phyloP scores from a whole-genome alignment of 2,329 filamentous ascomycete species.

The Calonectria fujianensis region DNA sequence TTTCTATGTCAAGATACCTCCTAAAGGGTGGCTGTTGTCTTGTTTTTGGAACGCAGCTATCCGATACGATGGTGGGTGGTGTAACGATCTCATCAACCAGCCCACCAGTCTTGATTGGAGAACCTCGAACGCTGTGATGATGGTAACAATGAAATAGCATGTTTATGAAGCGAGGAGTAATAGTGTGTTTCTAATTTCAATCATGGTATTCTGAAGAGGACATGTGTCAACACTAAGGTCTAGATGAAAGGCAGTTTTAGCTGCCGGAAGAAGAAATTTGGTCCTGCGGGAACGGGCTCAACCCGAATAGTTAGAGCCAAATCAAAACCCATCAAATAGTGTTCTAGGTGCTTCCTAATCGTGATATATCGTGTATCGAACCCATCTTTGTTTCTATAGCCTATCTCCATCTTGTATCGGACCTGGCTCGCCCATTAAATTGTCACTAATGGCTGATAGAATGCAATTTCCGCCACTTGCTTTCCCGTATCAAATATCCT shows the following conservation, averaged over 20 bases:
- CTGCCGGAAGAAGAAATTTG: constrained; percentile 7
- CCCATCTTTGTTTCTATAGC: background rate
- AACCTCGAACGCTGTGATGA: constrained; percentile 37
- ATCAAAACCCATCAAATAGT: background rate
- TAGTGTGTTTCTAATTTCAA: constrained; percentile 43
- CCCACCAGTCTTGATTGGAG: constrained; percentile 34
- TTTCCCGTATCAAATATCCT: too few species aligned
- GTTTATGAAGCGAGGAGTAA: constrained; percentile 42
- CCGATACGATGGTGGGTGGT: constrained; percentile 55
- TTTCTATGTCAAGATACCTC: constrained; percentile 57
- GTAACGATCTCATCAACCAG: constrained; percentile 48
- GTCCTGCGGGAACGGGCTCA: constrained; percentile 21
- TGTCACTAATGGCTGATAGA: background rate
- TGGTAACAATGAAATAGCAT: constrained; percentile 46
- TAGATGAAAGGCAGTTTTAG: constrained; percentile 10
- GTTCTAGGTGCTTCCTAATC: too few species aligned
- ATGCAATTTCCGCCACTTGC: too few species aligned
- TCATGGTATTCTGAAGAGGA: constrained; percentile 15
- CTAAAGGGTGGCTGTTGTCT: constrained; percentile 45
- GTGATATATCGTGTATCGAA: background rate
- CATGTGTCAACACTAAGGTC: constrained; percentile 11
- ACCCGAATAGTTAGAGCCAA: constrained; percentile 3
- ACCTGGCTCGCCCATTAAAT: background rate
- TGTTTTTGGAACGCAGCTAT: constrained; percentile 47
- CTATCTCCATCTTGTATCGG: background rate